Evolutionary conservation across 345 rosid species (phyloP).

Genomic region (Populus pruinosa): DNA sequence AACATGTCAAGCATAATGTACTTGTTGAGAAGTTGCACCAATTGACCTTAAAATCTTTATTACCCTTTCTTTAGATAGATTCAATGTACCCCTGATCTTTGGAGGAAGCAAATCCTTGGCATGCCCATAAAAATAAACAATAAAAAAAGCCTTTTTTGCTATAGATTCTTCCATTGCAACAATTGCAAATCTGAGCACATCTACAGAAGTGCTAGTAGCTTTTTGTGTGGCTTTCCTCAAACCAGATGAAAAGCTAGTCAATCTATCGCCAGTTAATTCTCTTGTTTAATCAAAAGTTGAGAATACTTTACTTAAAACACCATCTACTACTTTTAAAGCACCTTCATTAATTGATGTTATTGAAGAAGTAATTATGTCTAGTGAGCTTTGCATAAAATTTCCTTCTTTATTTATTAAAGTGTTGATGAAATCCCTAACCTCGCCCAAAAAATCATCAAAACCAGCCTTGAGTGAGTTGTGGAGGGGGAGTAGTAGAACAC

Average conservation of each 20-base stretch:
- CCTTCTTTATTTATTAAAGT: slow-evolving; percentile 28
- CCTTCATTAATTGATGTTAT: slow-evolving; percentile 49
- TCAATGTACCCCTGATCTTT: slow-evolving; percentile 51
- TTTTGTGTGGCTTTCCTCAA: slow-evolving; percentile 55
- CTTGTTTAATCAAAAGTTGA: slow-evolving; percentile 56
- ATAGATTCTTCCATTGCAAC: slow-evolving; percentile 59
- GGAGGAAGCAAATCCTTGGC: slow-evolving; percentile 73
- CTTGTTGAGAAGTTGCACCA: slow-evolving; percentile 67
- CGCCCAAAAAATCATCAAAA: too few relatives aligned
- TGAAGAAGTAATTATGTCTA: slow-evolving; percentile 54
- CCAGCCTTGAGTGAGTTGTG: too few relatives aligned
- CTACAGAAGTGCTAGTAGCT: slow-evolving; percentile 50
- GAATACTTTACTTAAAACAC: slow-evolving; percentile 39
- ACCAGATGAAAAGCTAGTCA: slow-evolving; percentile 45
- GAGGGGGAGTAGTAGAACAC: too few relatives aligned
- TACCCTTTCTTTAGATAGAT: slow-evolving; percentile 65
- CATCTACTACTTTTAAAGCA: slow-evolving; percentile 61
- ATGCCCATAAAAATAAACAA: slow-evolving; percentile 58
- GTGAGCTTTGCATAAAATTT: slow-evolving; percentile 44
- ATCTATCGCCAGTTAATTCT: slow-evolving; percentile 42
- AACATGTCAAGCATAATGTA: slow-evolving; percentile 23
- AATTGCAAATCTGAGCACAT: slow-evolving; percentile 61
- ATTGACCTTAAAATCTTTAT: slow-evolving; percentile 43
- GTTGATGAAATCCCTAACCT: too few relatives aligned
- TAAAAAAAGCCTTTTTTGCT: slow-evolving; percentile 56